phyloP scores from a whole-genome alignment of 2,329 filamentous ascomycete species.

The Nannizziopsis barbatae region DNA sequence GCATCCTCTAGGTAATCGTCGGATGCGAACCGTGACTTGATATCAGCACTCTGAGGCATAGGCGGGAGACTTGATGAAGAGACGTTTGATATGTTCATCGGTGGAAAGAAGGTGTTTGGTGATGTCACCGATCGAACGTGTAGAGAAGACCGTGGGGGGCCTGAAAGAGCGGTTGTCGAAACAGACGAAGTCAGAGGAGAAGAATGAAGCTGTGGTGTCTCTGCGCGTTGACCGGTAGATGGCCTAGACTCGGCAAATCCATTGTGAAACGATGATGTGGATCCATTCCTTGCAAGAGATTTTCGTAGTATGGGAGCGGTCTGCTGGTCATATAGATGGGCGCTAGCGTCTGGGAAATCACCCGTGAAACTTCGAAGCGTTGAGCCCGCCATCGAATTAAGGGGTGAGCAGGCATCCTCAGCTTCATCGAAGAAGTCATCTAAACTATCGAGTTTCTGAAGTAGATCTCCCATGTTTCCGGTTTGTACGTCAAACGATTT shows the following conservation, averaged over 20 bases:
- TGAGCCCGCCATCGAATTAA: constrained; percentile 27
- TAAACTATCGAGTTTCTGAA: constrained; percentile 64
- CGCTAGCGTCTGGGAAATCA: constrained; percentile 59
- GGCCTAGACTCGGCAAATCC: constrained; percentile 65
- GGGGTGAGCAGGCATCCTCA: constrained; percentile 45
- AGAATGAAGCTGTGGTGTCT: constrained; percentile 47
- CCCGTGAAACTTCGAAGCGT: constrained; percentile 40
- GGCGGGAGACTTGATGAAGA: constrained; percentile 18
- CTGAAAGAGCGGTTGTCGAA: constrained; percentile 29
- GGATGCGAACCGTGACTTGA: constrained; percentile 53
- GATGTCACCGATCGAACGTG: constrained; percentile 79
- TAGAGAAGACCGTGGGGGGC: constrained; percentile 50
- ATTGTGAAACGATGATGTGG: constrained; percentile 69
- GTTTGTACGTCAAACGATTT: constrained; percentile 62
- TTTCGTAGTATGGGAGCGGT: constrained; percentile 82
- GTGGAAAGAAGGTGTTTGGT: constrained; percentile 47
- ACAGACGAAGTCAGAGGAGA: constrained; percentile 32
- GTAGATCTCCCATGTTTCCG: constrained; percentile 67
- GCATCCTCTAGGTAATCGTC: constrained; percentile 69
- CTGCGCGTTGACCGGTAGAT: constrained; percentile 42
- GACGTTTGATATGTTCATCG: constrained; percentile 21
- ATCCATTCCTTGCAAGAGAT: constrained; percentile 60
- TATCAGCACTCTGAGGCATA: constrained; percentile 37
- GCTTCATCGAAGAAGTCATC: constrained; percentile 71
- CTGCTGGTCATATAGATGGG: constrained; percentile 83